Base-by-base conservation (phyloP, 2,329 filamentous ascomycete species). In the Dothistroma pini region DNA sequence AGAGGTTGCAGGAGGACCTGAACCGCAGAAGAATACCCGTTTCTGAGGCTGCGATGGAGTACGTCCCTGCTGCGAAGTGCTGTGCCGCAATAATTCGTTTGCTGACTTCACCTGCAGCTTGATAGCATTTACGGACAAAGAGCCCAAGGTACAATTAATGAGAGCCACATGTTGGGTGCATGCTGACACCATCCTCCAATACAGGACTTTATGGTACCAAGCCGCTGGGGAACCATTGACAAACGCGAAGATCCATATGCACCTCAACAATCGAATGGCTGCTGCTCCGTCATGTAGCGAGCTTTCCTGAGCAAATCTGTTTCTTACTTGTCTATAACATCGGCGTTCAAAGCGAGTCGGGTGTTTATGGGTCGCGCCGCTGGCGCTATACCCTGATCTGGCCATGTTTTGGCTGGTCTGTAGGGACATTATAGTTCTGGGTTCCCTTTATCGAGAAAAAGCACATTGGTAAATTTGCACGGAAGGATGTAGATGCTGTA, bases 171-270 rank as follows among this genome's bases (percentile, higher is more conserved):
- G 19, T 1, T 4, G n/a, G 7, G 16, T 6, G 31, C 14, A 35
- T 22, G 35, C 29, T 57, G 22, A 53, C 31, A 44, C 52, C 31
- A 11, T 25, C 35, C 50, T 16, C 19, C 25, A 22, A 7, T 19
- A n/a, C 57, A 68, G 66, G 95, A 99, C 77, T 97, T 96, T 82
- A 97, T 99, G 95, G 93, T 97, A 60, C 93, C 93, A 56, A 96
- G 92, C 57, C 90, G 96, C 77, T 99, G 95, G 95, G 93, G 93
- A 69, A 86, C 88, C 63, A 91, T 97, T 67, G 91, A 96, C 75
- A 93, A 92, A 83, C 89, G 90, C 77, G 95, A 97, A 76, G 95
- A 99, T 76, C 95, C 95, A n/a, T 99, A 99, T 76, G 92, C 93
- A 72, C 93, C 93, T 69, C 93, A 96, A 82, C 91, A 96, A 80